Base-by-base conservation (phyloP, 352 stramenopile species). In the Discostella stelligera region DNA sequence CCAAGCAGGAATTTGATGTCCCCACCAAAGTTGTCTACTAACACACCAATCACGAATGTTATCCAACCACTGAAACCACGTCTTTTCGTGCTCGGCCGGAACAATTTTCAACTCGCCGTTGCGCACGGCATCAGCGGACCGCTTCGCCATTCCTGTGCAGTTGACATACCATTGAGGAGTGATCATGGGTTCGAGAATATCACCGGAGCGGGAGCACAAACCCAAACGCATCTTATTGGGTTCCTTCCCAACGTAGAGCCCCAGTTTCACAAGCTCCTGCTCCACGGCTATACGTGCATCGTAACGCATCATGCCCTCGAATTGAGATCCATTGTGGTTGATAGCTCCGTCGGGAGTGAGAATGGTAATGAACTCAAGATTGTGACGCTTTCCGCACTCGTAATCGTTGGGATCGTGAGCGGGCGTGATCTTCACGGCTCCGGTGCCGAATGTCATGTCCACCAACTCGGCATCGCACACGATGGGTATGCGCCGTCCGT, bases 101-200 rank as follows among this genome's bases (percentile, higher is more conserved):
- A 98, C 81, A 64, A 99, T 98, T 41, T 90, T 91, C 66, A 99
- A 92, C 4, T 96, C 90, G 13, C 96, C 96, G 54, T 94, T 96
- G 27, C 96, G 91, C 2, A 99, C 97, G 14, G 97, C 96, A 46
- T 97, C 94, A 0, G 95, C 94, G 0, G 97, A 94, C 39, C 93
- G 89, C 71, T 94, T 94, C 0, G 97, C 97, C 96, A 99, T 99
- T 21, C 80, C 74, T 30, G 92, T 78, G 79, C 96, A 99, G 70
- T 98, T 95, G 1, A 99, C 95, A 85, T 98, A 99, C 98, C 98
- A 99, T 88, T 99, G 98, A 16, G 97, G 97, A 89, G 98, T 99
- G 55, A 99, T 93, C 80, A 98, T 92, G 20, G 98, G 98, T 89
- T 99, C 98, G 56, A 99, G 97, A 68, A 99, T 94, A 84, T 99